phyloP scores from a whole-genome alignment of 306 rosid species.

The Dryas drummondii region DNA sequence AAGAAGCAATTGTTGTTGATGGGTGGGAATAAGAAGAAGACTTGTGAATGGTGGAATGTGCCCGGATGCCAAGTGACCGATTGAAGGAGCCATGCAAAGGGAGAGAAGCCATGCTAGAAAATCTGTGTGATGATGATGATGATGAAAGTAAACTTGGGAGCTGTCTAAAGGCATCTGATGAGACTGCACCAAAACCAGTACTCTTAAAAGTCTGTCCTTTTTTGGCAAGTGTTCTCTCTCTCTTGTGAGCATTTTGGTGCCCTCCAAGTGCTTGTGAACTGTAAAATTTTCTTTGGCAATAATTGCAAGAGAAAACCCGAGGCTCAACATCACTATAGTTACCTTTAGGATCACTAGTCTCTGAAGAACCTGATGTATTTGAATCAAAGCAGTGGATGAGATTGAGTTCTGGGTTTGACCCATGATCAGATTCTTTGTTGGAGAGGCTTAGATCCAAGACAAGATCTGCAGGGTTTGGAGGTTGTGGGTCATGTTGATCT shows the following conservation, averaged over 20 bases:
- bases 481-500: slow-evolving; percentile 22
- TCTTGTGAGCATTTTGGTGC: slow-evolving; percentile 91
- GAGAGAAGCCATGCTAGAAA: slow-evolving; percentile 75
- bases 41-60: slow-evolving; percentile 74
- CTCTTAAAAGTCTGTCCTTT: slow-evolving; percentile 41
- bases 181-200: slow-evolving; percentile 16
- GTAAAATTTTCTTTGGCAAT: slow-evolving; percentile 85
- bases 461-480: slow-evolving; percentile 25
- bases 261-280: slow-evolving; percentile 98
- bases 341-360: slow-evolving; percentile 30
- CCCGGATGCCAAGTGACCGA: slow-evolving; percentile 79
- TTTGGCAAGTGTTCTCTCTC: slow-evolving; percentile 80
- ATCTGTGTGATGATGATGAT: slow-evolving; percentile 25
- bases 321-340: slow-evolving; percentile 39
- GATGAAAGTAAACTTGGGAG: slow-evolving; percentile 4
- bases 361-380: slow-evolving; percentile 38
- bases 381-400: slow-evolving; percentile 62
- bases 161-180: slow-evolving; percentile 34
- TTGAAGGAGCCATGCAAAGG: slow-evolving; percentile 79
- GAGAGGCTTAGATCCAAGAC: slow-evolving; percentile 70
- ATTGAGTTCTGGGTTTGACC: slow-evolving; percentile 59
- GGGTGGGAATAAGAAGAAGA: slow-evolving; percentile 39
- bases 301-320: slow-evolving; percentile 83
- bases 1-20: slow-evolving; percentile 1
- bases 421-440: slow-evolving; percentile 41